Evolutionary conservation across 2,329 filamentous ascomycete species (phyloP).

Genomic region (Dothidotthia symphoricarpi): DNA sequence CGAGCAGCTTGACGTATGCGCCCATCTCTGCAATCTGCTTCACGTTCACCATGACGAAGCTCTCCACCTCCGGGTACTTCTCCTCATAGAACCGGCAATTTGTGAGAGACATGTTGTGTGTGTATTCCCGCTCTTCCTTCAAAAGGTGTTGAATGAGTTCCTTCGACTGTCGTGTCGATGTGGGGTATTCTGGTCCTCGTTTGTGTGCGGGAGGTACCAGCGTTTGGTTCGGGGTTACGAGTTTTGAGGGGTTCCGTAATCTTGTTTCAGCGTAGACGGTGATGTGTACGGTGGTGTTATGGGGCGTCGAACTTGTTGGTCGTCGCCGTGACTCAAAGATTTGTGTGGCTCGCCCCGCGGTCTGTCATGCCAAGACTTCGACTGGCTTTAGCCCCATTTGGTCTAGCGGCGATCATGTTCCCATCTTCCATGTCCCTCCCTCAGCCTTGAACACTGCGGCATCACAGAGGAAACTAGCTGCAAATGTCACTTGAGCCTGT

Average conservation of each 20-base stretch:
- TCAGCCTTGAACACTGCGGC: too few species aligned
- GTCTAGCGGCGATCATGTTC: too few species aligned
- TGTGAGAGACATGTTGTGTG: constrained; percentile 79
- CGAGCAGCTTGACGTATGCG: constrained; percentile 97
- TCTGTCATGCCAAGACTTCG: constrained; percentile 6
- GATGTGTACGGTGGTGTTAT: too few species aligned
- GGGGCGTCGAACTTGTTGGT: not conserved
- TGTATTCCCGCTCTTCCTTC: constrained; percentile 12
- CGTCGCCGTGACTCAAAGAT: constrained; percentile 7
- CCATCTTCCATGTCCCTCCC: too few species aligned
- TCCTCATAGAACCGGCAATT: constrained; percentile 98
- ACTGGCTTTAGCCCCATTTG: not conserved
- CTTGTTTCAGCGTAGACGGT: too few species aligned
- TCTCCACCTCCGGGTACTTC: constrained; percentile 97
- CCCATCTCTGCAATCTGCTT: constrained; percentile 99
- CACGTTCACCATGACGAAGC: constrained; percentile 99
- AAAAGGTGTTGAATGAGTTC: constrained; percentile 6
- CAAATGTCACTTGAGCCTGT: too few species aligned
- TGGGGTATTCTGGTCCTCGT: constrained; percentile 4
- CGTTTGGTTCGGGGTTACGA: not conserved
- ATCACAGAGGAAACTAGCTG: too few species aligned
- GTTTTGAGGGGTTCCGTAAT: too few species aligned
- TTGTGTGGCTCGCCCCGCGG: constrained; percentile 7
- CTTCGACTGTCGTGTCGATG: constrained; percentile 12
- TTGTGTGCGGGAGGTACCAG: constrained; percentile 2